Evolutionary conservation across 2,329 filamentous ascomycete genomes (phyloP).

Genomic region (Magnaporthiopsis rhizophila): DNA sequence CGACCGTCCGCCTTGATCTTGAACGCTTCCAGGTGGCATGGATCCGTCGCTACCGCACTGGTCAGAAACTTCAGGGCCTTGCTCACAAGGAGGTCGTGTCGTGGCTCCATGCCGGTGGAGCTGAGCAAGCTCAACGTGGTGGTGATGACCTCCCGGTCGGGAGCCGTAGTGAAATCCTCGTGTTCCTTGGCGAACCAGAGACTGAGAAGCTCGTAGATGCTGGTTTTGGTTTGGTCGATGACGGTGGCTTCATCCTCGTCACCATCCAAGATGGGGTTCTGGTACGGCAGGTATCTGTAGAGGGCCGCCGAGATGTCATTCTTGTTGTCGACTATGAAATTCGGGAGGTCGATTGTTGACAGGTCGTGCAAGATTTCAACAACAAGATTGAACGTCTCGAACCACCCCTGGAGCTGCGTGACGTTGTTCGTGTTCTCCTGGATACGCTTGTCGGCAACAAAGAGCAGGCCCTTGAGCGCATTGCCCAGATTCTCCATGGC

Average conservation of each 20-base stretch:
- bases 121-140: conserved; percentile 90
- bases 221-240: conserved; percentile 81
- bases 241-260: conserved; percentile 88
- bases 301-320: conserved; percentile 67
- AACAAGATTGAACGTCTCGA: conserved; percentile 78
- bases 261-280: conserved; percentile 73
- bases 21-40: conserved; percentile 75
- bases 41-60: conserved; percentile 65
- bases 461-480: conserved; percentile 74
- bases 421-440: conserved; percentile 70
- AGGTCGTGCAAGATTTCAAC: conserved; percentile 93
- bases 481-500: conserved; percentile 88
- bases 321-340: conserved; percentile 88
- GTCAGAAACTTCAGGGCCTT: conserved; percentile 92
- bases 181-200: conserved; percentile 93
- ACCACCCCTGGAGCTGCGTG: conserved; percentile 64
- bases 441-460: conserved; percentile 65
- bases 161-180: conserved; percentile 76
- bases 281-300: conserved; percentile 88
- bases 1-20: conserved; percentile 37
- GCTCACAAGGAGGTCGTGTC: conserved; percentile 91
- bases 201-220: conserved; percentile 84
- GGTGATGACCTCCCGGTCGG: conserved; percentile 67
- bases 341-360: conserved; percentile 93
- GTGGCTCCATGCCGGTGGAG: conserved; percentile 75